These are phyloP conservation scores for Leptographium lundbergii DNA, from an alignment of 2,329 filamentous ascomycete genomes.

Conservation along the genomic window DNA sequence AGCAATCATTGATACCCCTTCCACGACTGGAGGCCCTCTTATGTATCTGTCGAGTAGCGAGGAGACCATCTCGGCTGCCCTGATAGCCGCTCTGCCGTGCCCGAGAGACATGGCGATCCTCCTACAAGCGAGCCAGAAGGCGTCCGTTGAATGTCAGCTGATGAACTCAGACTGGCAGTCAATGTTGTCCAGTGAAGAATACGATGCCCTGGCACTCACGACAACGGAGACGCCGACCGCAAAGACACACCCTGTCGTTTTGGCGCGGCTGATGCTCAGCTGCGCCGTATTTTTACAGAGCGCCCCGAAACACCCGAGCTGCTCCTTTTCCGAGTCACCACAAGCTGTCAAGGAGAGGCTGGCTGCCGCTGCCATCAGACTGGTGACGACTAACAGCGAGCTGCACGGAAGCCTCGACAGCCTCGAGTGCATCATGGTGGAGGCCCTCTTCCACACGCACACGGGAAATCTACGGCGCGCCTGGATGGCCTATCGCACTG, in stretches of 20 bases:
- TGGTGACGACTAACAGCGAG: slow-evolving; percentile 25
- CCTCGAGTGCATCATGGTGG: slow-evolving; percentile 28
- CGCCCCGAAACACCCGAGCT: not conserved
- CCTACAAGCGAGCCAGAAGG: not conserved
- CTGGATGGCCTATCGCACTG: slow-evolving; percentile 25
- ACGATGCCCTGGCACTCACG: too few relatives aligned
- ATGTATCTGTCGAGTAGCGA: not conserved
- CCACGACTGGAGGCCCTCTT: too few relatives aligned
- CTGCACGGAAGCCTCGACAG: slow-evolving; percentile 25
- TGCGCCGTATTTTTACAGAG: not conserved
- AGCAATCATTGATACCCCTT: not conserved
- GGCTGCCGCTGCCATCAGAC: slow-evolving; percentile 17
- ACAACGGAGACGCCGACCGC: not conserved
- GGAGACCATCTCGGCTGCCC: not conserved
- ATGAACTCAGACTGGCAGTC: not conserved
- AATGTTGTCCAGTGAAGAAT: not conserved
- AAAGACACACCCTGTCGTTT: not conserved
- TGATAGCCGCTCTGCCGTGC: not conserved
- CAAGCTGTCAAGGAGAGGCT: slow-evolving; percentile 18
- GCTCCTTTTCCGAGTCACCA: slow-evolving; percentile 6
- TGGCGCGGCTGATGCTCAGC: not conserved
- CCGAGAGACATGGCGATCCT: not conserved
- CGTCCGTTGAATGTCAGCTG: not conserved
- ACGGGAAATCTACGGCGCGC: slow-evolving; percentile 25
- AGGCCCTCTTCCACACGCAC: slow-evolving; percentile 24